Conservation (phyloP, 179 eudicot genomes). For the Spinacia oleracea region DNA sequence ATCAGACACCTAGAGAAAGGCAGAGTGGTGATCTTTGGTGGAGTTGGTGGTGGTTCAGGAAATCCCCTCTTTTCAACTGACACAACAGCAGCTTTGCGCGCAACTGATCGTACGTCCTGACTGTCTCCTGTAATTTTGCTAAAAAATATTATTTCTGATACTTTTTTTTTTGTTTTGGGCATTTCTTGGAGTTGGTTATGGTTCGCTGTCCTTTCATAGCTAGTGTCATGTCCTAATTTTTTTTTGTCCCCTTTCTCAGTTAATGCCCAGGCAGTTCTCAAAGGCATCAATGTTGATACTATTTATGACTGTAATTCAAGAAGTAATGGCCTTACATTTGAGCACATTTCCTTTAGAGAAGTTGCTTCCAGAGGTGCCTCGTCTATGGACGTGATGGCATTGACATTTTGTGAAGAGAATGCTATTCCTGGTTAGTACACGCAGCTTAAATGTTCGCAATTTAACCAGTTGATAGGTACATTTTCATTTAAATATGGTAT, state of each 20-base stretch:
- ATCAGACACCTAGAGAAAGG: slow-evolving; percentile 92
- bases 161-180: neutral
- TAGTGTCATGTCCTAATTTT: neutral
- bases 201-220: neutral
- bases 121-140: slow-evolving; percentile 13
- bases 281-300: slow-evolving; percentile 78
- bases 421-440: slow-evolving; percentile 75
- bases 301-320: slow-evolving; percentile 64
- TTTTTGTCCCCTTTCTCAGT: slow-evolving; percentile 43
- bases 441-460: neutral
- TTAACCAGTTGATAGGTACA: neutral
- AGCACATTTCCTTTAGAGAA: slow-evolving; percentile 87
- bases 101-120: slow-evolving; percentile 73
- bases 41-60: slow-evolving; percentile 92
- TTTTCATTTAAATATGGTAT: neutral
- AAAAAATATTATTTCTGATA: neutral
- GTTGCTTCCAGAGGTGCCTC: slow-evolving; percentile 71
- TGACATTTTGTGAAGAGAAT: slow-evolving; percentile 84
- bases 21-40: slow-evolving; percentile 96
- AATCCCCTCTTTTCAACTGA: slow-evolving; percentile 91
- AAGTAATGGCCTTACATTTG: slow-evolving; percentile 53
- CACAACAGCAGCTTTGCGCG: slow-evolving; percentile 92
- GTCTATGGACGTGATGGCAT: slow-evolving; percentile 86
- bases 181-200: neutral
- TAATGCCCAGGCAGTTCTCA: slow-evolving; percentile 88